These are phyloP conservation scores for Monarda citriodora DNA, from an alignment of 305 asterid species.

Conservation along the genomic window DNA sequence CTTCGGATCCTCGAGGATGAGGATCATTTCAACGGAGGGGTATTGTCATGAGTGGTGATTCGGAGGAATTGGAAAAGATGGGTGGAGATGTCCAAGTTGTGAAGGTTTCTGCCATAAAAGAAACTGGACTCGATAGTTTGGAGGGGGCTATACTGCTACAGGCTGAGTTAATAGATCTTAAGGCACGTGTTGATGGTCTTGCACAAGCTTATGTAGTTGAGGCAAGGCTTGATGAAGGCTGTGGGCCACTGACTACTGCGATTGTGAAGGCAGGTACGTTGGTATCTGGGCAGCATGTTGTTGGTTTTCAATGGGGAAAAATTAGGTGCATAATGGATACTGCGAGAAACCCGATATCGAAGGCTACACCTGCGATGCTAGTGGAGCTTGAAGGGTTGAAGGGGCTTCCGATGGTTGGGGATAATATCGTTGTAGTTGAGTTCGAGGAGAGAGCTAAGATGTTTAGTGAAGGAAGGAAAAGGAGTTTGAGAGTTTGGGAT, in stretches of 20 bases:
- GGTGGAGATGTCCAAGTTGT: constrained; percentile 99
- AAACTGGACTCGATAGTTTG: constrained; percentile 75
- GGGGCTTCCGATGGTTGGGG: constrained; percentile 99
- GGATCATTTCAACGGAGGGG: no score
- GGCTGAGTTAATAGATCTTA: constrained; percentile 94
- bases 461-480: constrained; percentile 98
- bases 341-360: constrained; percentile 45
- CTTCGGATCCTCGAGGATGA: no score
- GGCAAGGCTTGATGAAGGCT: constrained; percentile 96
- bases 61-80: constrained; percentile 92
- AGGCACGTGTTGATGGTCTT: constrained; percentile 86
- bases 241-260: constrained; percentile 97
- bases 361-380: constrained; percentile 95
- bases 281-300: constrained; percentile 81
- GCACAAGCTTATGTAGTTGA: constrained; percentile 99
- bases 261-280: constrained; percentile 96
- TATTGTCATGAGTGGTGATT: no score
- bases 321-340: constrained; percentile 89
- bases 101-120: constrained; percentile 87
- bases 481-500: no score
- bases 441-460: constrained; percentile 99
- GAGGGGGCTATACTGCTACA: constrained; percentile 97
- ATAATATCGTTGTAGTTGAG: constrained; percentile 90
- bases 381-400: constrained; percentile 96
- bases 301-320: constrained; percentile 97